A percentile compares a stretch with the other conserved stretches of the same genome.
phyloP scores from a whole-genome alignment of 257 asterid species.

The Pogostemon cablin region DNA sequence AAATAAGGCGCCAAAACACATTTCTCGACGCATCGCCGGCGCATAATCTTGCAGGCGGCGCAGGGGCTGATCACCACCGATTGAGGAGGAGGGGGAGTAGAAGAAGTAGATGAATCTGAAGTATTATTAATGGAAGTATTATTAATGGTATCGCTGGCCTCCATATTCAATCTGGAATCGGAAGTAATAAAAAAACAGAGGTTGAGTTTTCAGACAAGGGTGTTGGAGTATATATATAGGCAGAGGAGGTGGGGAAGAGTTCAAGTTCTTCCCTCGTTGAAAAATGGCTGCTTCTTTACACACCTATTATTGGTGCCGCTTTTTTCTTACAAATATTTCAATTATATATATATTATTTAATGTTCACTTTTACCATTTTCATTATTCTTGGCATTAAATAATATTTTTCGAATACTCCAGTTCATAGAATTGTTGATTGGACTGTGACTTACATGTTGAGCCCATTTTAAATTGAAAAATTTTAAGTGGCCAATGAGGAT shows the following conservation, averaged over 20 bases:
- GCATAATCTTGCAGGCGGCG: conserved; percentile 76
- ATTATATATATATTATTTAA: background rate
- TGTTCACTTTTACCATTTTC: too few species aligned
- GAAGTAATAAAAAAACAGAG: background rate
- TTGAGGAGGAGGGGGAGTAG: conserved; percentile 25
- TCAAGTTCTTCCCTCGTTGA: conserved; percentile 26
- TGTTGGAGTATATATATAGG: conserved; percentile 28
- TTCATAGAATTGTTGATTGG: too few species aligned
- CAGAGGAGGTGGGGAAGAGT: conserved; percentile 17
- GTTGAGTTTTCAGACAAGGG: background rate
- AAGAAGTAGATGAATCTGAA: conserved; percentile 29
- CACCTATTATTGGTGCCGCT: background rate
- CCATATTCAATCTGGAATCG: conserved; percentile 19
- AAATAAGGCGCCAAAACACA: conserved; percentile 83
- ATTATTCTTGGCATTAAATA: too few species aligned
- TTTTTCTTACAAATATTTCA: background rate
- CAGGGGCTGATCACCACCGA: conserved; percentile 57
- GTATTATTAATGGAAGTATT: conserved; percentile 13
- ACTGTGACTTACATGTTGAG: too few species aligned
- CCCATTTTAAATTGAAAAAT: too few species aligned
- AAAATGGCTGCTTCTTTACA: conserved; percentile 19
- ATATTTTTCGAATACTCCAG: too few species aligned
- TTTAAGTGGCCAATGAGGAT: too few species aligned
- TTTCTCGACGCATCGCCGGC: conserved; percentile 73
- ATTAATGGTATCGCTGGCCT: conserved; percentile 29